Conservation (phyloP, 495 filamentous ascomycete species). For the Penicillium crystallinum region DNA sequence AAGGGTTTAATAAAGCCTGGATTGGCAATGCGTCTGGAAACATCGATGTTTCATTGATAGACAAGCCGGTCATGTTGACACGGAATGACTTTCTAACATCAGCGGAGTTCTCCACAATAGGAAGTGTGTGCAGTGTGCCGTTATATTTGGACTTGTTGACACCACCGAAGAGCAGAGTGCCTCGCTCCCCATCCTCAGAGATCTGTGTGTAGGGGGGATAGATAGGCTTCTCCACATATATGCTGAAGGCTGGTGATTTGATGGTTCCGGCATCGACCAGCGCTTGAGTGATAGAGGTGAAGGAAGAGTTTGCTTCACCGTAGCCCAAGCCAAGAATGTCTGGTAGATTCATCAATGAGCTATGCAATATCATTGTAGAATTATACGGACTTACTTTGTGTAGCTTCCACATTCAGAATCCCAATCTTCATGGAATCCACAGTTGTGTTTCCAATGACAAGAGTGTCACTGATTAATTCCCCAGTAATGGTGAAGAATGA, state of each 20-base stretch:
- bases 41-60: no score
- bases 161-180: slow-evolving; percentile 4
- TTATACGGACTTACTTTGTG: neutral
- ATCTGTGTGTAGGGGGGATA: neutral
- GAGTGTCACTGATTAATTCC: slow-evolving; percentile 5
- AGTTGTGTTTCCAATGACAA: slow-evolving; percentile 1
- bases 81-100: neutral
- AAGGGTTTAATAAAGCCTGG: no score
- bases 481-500: no score
- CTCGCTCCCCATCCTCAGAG: neutral
- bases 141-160: slow-evolving; percentile 11
- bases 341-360: no score
- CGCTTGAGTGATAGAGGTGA: slow-evolving; percentile 7
- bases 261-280: slow-evolving; percentile 8
- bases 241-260: slow-evolving; percentile 15
- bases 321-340: no score
- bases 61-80: no score
- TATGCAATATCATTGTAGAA: no score
- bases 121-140: slow-evolving; percentile 8
- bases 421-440: slow-evolving; percentile 9
- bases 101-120: slow-evolving; percentile 3
- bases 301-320: no score
- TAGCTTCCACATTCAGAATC: neutral
- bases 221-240: slow-evolving; percentile 1
- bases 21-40: no score